Evolutionary conservation across 176 grass and related monocot species (phyloP), one percentile per base, ranked within the genome.

Genomic region (Microstegium vimineum): DNA sequence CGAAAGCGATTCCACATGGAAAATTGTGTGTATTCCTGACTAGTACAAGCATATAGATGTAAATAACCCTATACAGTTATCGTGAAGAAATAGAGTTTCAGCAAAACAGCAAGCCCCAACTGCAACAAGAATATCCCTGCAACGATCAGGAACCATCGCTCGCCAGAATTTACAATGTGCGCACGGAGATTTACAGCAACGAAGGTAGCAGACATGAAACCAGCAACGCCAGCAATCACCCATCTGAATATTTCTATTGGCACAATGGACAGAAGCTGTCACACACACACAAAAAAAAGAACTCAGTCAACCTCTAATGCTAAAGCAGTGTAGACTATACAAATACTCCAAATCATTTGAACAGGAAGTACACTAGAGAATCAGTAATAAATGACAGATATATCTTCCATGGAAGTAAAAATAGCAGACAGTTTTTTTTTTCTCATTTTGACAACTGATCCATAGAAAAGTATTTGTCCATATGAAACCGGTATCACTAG

Each of bases 181-280:
- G 93, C 87, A 8, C 87, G 87, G 65, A 99, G 88, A 79, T 99
- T 99, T 63, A 99, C 83, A 45, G 97, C 93, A 35, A 99, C 91
- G 10, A 99, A 99, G 82, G 93, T 93, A 73, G 97, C 93, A 56
- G 97, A 99, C 93, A 96, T 96, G 74, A 96, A 96, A 57, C 97
- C 97, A 8, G 97, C 91, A 5, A 92, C 88, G 2, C 91, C 93
- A 69, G 84, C 91, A 76, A 99, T 90, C 81, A 94, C 72, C 97
- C 97, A 99, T 84, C 97, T 95, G 97, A 99, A 96, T 80, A 96
- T 99, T 90, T 99, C 97, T 65, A 95, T 77, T 20, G 97, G 97
- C 65, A 99, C 84, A 83, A 99, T 90, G 6, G 97, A 99, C 47
- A 99, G 89, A 52, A 92, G 92, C 97, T 99, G 86, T 62, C 26